Base-by-base conservation (phyloP, 2,329 filamentous ascomycete species). In the Penicillium oxalicum region DNA sequence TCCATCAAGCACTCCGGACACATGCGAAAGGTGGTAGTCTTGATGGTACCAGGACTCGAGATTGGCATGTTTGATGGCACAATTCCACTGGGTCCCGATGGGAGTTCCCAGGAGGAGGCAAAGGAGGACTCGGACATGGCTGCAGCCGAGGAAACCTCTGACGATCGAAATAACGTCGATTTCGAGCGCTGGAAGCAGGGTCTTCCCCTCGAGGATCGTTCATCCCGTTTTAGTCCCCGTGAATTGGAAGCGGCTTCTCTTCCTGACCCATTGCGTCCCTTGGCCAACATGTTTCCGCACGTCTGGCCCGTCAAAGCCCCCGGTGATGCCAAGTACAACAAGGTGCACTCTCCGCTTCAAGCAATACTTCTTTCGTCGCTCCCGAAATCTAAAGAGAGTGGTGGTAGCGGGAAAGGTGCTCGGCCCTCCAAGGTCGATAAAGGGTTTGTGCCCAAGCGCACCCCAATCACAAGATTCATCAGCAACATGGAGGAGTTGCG, bases 31-130 rank as follows among this genome's bases (percentile, higher is more conserved):
- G 86, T 94, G 28, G 91, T 97, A 28, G 81, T 88, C 36, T 74
- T 98, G 56, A 91, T 96, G 87, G 83, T 96, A 9, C 93, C 93
- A 9, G 93, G 93, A 0, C 72, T 98, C 25, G 91, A 97, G 64
- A 81, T 88, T 61, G 86, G 83, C 53, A 93, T 97, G 87, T 95
- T 97, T 71, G 81, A 86, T 66, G 77, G 80, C 33, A 72, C 69
- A 3, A 70, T 80, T 32, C 56, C 68, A 26, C 51, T 66, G 29
- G 73, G 75, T 38, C 64, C 71, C 8, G 29, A 24, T 47, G 48
- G 12, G 9, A 50, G 4, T 24, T 13, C n/a, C 4, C 8, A 32
- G 29, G 49, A 52, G 8, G 47, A 38, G 11, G 26, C 41, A 26
- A 48, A 52, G 4, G 26, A 28, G 7, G 5, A 13, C 25, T 28